These are phyloP conservation scores for Ceratorhiza oryzae-sativae DNA, from an alignment of 1,284 basidiomycete genomes.

Conservation along the genomic window DNA sequence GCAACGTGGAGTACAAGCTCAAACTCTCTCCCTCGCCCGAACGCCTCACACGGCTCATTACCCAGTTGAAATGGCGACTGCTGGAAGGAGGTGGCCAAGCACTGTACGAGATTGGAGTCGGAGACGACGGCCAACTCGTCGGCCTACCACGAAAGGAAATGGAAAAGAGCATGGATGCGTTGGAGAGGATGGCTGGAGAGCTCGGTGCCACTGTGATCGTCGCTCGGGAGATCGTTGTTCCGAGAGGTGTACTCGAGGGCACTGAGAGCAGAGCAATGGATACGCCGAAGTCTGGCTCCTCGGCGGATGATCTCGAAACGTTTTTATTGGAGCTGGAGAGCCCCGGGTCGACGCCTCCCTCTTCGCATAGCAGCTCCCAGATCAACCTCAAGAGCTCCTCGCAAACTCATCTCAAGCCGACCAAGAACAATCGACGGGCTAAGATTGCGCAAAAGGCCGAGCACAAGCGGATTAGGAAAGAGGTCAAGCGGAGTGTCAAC, in stretches of 20 bases:
- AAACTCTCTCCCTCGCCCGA: slow-evolving; percentile 61
- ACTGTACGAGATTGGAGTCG: slow-evolving; percentile 90
- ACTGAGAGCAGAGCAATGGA: neutral
- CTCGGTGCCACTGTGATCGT: slow-evolving; percentile 89
- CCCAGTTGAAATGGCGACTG: slow-evolving; percentile 93
- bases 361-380: neutral
- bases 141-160: slow-evolving; percentile 79
- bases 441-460: slow-evolving; percentile 24
- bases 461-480: slow-evolving; percentile 21
- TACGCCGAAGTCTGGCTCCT: neutral
- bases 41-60: slow-evolving; percentile 68
- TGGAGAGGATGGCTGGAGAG: slow-evolving; percentile 91
- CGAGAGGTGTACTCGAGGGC: slow-evolving; percentile 47
- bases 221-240: slow-evolving; percentile 83
- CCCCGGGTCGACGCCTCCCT: neutral
- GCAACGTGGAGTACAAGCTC: slow-evolving; percentile 87
- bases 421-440: neutral
- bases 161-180: slow-evolving; percentile 78
- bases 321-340: slow-evolving; percentile 38
- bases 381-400: neutral
- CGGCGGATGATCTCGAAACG: slow-evolving; percentile 26
- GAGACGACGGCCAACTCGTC: slow-evolving; percentile 84
- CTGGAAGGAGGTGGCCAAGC: slow-evolving; percentile 91
- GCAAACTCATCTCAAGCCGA: slow-evolving; percentile 9
- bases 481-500: slow-evolving; percentile 20